Base-by-base conservation (phyloP, 768 basidiomycete species). In the Rhizopogon vesiculosus region DNA sequence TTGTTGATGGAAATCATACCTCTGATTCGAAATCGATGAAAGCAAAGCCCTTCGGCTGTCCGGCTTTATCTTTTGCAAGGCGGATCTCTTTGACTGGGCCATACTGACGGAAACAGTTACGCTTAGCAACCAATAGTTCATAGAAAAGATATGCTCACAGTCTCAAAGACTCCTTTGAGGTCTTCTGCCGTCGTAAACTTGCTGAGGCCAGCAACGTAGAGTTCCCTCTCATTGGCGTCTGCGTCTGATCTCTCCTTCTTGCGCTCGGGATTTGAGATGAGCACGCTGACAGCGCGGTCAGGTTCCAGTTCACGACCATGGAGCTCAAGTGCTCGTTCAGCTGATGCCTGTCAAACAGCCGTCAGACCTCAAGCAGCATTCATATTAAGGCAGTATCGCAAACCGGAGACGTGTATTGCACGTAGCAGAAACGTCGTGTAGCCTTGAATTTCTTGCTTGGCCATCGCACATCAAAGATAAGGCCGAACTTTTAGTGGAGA, bases 401-500 rank as follows among this genome's bases (percentile, higher is more conserved):
- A 55, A 93, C 95, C 0, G 92, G 91, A 18, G 84, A 84, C 1
- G 86, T 87, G 66, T 83, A 98, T 59, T 98, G 97, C 1, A 99
- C 77, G 68, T 98, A 99, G 64, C 92, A 94, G 69, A 99, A 98
- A 42, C 97, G 81, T 38, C 97, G 77, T 2, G 89, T 88, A 55
- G 75, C 84, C 71, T 94, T 96, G 78, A 93, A 94, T 66, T 97
- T 97, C 66, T 95, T 95, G 72, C 93, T 95, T 5, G 97, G 97
- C 96, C 96, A 98, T 33, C 97, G 89, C 16, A 93, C 89, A 60
- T 98, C 95, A 57, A 98, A 91, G 53, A 99, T 81, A 5, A 79
- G 81, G 9, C 97, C 97, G 70, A 89, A 94, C 93, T 97, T 54
- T 1, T 10, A 25, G 51, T 3, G 22, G 42, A 31, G 19, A 40